Conservation (phyloP, 2,329 filamentous ascomycete species). For the Xylariaceae sp. region DNA sequence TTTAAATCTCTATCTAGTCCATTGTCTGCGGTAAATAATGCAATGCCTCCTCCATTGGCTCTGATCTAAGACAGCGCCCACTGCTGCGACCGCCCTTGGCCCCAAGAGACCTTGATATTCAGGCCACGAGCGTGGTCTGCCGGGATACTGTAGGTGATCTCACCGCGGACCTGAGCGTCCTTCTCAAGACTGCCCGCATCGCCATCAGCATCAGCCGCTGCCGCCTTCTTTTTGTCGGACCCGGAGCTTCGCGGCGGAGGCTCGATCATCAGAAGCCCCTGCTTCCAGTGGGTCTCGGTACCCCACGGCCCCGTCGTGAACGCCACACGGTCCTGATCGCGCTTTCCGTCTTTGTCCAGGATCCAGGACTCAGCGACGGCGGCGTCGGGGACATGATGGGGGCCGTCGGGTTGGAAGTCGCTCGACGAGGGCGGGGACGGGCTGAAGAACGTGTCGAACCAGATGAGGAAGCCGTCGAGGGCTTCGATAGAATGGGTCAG, state of each 20-base stretch:
- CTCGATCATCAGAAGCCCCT: constrained; percentile 70
- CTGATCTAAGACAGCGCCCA: constrained; percentile 32
- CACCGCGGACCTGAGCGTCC: constrained; percentile 58
- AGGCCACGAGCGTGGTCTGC: constrained; percentile 66
- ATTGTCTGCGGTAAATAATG: constrained; percentile 1
- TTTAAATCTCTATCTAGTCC: background rate
- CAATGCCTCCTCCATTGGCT: background rate
- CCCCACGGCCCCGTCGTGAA: constrained; percentile 83
- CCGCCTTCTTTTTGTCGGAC: constrained; percentile 3
- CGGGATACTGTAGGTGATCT: constrained; percentile 66
- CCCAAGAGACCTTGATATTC: constrained; percentile 62
- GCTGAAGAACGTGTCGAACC: constrained; percentile 93
- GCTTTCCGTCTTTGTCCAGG: constrained; percentile 35
- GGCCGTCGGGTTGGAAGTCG: too few species aligned
- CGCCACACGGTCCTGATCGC: constrained; percentile 56
- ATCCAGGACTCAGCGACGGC: constrained; percentile 53
- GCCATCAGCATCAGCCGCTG: too few species aligned
- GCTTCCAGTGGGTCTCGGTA: constrained; percentile 85
- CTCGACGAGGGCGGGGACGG: constrained; percentile 31
- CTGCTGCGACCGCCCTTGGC: constrained; percentile 40
- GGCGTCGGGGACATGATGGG: constrained; percentile 46
- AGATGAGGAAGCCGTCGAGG: constrained; percentile 84
- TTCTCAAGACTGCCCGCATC: constrained; percentile 26
- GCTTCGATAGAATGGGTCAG: constrained; percentile 59
- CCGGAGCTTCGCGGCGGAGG: constrained; percentile 12